phyloP scores from a whole-genome alignment of 768 basidiomycete species.

The Mycena floridula region DNA sequence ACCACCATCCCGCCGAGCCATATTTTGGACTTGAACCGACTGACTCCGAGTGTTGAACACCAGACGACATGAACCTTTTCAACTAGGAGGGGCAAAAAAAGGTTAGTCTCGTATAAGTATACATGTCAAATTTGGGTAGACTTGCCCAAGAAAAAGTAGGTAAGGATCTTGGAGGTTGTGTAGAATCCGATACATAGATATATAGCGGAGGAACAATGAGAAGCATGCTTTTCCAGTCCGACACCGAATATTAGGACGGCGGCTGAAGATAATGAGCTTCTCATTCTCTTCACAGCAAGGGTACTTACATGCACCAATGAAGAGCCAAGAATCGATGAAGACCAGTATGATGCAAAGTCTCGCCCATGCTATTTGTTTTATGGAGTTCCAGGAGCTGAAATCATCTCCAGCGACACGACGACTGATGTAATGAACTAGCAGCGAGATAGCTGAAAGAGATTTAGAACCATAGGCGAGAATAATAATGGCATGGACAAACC shows the following conservation, averaged over 20 bases:
- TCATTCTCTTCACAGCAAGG: too few relatives aligned
- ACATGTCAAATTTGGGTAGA: slow-evolving; percentile 9
- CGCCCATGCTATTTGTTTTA: slow-evolving; percentile 29
- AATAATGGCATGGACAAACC: too few relatives aligned
- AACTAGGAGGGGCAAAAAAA: slow-evolving; percentile 22
- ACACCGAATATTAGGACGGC: slow-evolving; percentile 37
- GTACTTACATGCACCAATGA: too few relatives aligned
- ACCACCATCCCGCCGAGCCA: slow-evolving; percentile 33
- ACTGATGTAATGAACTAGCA: slow-evolving; percentile 31
- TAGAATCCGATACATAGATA: slow-evolving; percentile 38
- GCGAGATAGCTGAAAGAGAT: slow-evolving; percentile 25
- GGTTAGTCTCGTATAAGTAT: slow-evolving; percentile 1
- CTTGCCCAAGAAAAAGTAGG: slow-evolving; percentile 40
- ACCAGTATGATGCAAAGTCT: slow-evolving; percentile 32
- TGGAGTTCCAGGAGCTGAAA: slow-evolving; percentile 19
- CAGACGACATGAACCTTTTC: slow-evolving; percentile 43
- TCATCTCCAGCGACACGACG: slow-evolving; percentile 27
- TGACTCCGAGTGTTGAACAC: slow-evolving; percentile 24
- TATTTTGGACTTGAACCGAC: slow-evolving; percentile 28
- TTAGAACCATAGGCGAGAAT: too few relatives aligned
- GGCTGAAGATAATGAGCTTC: slow-evolving; percentile 57
- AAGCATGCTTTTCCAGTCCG: slow-evolving; percentile 30
- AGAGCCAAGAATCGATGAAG: slow-evolving; percentile 38
- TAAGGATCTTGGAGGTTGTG: slow-evolving; percentile 35
- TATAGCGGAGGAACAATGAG: slow-evolving; percentile 33